Conservation (phyloP, 371 early-diverging fungal genomes). For the Neoconidiobolus thromboides region DNA sequence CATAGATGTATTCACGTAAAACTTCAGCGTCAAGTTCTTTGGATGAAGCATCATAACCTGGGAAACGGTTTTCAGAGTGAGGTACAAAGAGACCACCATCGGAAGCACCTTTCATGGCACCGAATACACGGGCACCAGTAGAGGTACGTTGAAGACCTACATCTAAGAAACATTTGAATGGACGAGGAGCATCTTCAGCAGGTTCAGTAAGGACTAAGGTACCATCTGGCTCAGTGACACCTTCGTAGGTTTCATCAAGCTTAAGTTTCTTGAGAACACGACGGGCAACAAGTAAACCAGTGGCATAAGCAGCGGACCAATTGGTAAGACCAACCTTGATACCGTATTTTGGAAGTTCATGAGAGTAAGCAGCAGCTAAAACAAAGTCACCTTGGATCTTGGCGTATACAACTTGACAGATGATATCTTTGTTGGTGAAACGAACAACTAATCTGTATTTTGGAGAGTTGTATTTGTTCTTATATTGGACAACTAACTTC, state of each 20-base stretch:
- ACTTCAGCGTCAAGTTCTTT: slow-evolving; percentile 91
- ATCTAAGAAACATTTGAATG: slow-evolving; percentile 99
- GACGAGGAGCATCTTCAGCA: slow-evolving; percentile 87
- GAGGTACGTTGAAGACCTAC: slow-evolving; percentile 98
- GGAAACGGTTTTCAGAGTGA: slow-evolving; percentile 96
- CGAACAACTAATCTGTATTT: slow-evolving; percentile 99
- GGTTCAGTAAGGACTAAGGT: slow-evolving; percentile 77
- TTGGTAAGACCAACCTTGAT: slow-evolving; percentile 99
- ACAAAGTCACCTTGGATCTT: slow-evolving; percentile 98
- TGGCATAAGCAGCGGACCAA: slow-evolving; percentile 99
- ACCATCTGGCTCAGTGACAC: slow-evolving; percentile 89
- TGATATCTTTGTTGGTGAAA: slow-evolving; percentile 96
- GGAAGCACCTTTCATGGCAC: slow-evolving; percentile 99
- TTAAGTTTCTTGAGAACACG: slow-evolving; percentile 92
- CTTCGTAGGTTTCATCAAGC: slow-evolving; percentile 88
- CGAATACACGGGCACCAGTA: slow-evolving; percentile 98
- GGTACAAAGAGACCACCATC: slow-evolving; percentile 99
- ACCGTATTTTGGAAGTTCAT: slow-evolving; percentile 97
- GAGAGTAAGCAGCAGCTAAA: slow-evolving; percentile 93
- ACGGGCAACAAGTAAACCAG: slow-evolving; percentile 97
- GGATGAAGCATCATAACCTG: slow-evolving; percentile 83
- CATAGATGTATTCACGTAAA: slow-evolving; percentile 96
- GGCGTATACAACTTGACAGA: slow-evolving; percentile 97
- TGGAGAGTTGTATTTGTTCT: slow-evolving; percentile 99
- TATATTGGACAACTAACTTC: slow-evolving; percentile 96